A percentile compares a stretch with the other conserved stretches of the same genome.
These are phyloP conservation scores for Metschnikowia gelsemii DNA, from an alignment of 805 yeast species.

Conservation along the genomic window DNA sequence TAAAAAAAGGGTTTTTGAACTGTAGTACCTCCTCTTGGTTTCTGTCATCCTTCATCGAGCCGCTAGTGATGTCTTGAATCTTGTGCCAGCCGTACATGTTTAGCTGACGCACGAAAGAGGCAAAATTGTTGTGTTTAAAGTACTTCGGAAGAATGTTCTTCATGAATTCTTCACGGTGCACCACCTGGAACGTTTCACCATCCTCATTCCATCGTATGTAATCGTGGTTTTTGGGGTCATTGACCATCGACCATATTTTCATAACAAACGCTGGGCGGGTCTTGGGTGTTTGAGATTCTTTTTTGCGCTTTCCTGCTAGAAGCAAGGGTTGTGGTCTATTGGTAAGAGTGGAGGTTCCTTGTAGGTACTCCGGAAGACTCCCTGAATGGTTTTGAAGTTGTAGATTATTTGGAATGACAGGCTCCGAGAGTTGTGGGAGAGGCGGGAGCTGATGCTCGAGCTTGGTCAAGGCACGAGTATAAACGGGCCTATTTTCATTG, in stretches of 20 bases:
- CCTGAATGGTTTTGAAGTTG: slow-evolving; percentile 10
- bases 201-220: slow-evolving; percentile 82
- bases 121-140: slow-evolving; percentile 93
- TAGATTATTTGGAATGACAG: slow-evolving; percentile 16
- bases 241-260: slow-evolving; percentile 95
- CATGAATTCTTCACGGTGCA: slow-evolving; percentile 81
- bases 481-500: slow-evolving; percentile 1
- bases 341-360: slow-evolving; percentile 8
- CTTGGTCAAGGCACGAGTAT: slow-evolving; percentile 17
- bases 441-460: slow-evolving; percentile 16
- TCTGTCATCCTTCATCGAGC: slow-evolving; percentile 51
- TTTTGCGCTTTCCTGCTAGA: slow-evolving; percentile 25
- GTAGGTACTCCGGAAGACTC: slow-evolving; percentile 17
- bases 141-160: slow-evolving; percentile 82
- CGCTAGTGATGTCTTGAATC: slow-evolving; percentile 86
- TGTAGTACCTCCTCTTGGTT: slow-evolving; percentile 81
- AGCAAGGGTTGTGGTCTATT: slow-evolving; percentile 14
- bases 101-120: slow-evolving; percentile 91
- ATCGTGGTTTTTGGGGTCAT: slow-evolving; percentile 66
- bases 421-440: slow-evolving; percentile 21
- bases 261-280: slow-evolving; percentile 85
- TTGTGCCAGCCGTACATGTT: slow-evolving; percentile 99
- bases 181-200: slow-evolving; percentile 83
- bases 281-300: slow-evolving; percentile 43
- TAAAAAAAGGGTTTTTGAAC: slow-evolving; percentile 80